A percentile compares a stretch with the other conserved stretches of the same genome.
phyloP scores from a whole-genome alignment of 176 grass and related monocot genomes.

The Oryza longistaminata region DNA sequence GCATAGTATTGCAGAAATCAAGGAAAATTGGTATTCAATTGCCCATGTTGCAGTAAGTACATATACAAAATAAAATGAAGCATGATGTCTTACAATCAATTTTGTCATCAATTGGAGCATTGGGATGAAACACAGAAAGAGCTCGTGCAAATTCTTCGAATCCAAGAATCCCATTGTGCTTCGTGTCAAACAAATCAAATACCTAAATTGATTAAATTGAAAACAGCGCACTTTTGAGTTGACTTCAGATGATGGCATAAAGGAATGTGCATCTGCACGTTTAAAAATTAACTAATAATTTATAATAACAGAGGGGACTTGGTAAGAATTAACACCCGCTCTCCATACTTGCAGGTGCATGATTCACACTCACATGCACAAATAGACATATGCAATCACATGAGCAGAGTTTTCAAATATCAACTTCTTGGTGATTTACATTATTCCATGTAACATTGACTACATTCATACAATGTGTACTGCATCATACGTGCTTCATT shows the following conservation, averaged over 20 bases:
- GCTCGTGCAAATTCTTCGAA: constrained; percentile 85
- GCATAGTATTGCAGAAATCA: background rate
- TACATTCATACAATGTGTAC: background rate
- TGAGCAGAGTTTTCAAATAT: background rate
- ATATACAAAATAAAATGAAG: constrained; percentile 1
- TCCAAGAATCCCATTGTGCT: constrained; percentile 73
- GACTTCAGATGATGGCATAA: background rate
- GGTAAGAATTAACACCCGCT: background rate
- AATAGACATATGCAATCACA: background rate
- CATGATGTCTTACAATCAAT: constrained; percentile 66
- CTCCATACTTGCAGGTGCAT: background rate
- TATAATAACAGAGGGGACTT: background rate
- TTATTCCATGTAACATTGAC: background rate
- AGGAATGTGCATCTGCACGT: background rate
- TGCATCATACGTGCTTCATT: background rate
- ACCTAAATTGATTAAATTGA: constrained; percentile 51
- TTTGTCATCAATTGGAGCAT: constrained; percentile 69
- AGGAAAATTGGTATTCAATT: background rate
- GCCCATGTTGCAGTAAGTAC: constrained; percentile 1
- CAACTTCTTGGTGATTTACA: background rate
- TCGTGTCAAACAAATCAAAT: constrained; percentile 82
- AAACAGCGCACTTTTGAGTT: constrained; percentile 23
- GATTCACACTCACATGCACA: background rate
- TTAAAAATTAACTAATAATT: background rate
- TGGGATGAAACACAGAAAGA: constrained; percentile 83